A percentile compares a stretch with the other conserved stretches of the same genome.
phyloP scores from a whole-genome alignment of 2,329 filamentous ascomycete genomes.

The Pseudomassariella vexata region DNA sequence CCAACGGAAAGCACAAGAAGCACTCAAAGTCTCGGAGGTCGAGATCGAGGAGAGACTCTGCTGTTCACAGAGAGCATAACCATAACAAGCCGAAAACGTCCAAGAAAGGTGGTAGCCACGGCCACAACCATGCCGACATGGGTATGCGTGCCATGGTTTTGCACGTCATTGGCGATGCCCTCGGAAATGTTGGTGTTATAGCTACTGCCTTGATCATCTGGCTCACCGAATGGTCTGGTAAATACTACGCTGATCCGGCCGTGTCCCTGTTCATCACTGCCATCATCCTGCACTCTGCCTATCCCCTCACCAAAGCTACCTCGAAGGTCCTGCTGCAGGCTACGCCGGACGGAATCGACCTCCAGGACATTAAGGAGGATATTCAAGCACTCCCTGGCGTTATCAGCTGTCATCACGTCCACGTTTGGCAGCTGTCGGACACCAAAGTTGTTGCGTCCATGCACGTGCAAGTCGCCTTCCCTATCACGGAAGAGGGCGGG shows the following conservation, averaged over 20 bases:
- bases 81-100: constrained; percentile 63
- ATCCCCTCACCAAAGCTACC: constrained; percentile 73
- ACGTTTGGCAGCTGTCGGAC: constrained; percentile 96
- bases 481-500: constrained; percentile 74
- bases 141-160: constrained; percentile 87
- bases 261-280: constrained; percentile 93
- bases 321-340: constrained; percentile 90
- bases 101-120: constrained; percentile 47
- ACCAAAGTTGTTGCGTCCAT: constrained; percentile 90
- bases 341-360: constrained; percentile 79
- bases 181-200: constrained; percentile 84
- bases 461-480: constrained; percentile 88
- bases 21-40: constrained; percentile 18
- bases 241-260: constrained; percentile 82
- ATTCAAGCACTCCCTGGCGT: constrained; percentile 82
- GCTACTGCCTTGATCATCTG: constrained; percentile 82
- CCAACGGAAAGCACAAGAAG: constrained; percentile 20
- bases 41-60: constrained; percentile 40
- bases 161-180: constrained; percentile 73
- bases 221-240: constrained; percentile 75
- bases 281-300: constrained; percentile 66
- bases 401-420: constrained; percentile 87
- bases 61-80: constrained; percentile 67
- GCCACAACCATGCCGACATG: constrained; percentile 80
- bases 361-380: constrained; percentile 88